Evolutionary conservation across 345 rosid species (phyloP).

Genomic region (Theobroma cacao): DNA sequence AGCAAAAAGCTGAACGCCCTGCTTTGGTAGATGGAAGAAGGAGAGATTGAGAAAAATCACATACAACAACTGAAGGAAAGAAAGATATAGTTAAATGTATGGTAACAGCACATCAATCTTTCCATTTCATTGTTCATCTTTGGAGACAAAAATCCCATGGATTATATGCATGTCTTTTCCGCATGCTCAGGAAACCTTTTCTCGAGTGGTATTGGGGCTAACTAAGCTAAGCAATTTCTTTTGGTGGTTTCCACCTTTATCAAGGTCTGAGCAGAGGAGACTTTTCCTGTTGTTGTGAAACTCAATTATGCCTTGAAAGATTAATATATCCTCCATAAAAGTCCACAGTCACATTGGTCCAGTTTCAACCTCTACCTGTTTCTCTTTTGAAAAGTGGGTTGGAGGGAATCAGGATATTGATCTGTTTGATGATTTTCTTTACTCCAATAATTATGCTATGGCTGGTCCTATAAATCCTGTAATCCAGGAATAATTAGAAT

Average conservation of each 20-base stretch:
- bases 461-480: background rate
- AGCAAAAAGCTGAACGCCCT: background rate
- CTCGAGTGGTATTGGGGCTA: background rate
- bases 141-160: slow-evolving; percentile 12
- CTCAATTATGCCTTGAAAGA: background rate
- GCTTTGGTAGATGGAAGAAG: slow-evolving; percentile 6
- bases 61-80: background rate
- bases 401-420: background rate
- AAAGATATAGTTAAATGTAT: background rate
- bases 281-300: background rate
- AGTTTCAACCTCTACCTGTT: background rate
- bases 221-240: background rate
- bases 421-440: background rate
- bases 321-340: background rate
- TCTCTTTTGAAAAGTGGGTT: background rate
- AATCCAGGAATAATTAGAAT: background rate
- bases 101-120: background rate
- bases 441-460: background rate
- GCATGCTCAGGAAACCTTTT: background rate
- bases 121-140: background rate
- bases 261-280: background rate
- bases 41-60: slow-evolving; percentile 3
- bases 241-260: background rate
- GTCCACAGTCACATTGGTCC: background rate
- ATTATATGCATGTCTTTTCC: background rate